Conservation (phyloP, 2,329 filamentous ascomycete genomes). For the Talaromyces sp. region DNA sequence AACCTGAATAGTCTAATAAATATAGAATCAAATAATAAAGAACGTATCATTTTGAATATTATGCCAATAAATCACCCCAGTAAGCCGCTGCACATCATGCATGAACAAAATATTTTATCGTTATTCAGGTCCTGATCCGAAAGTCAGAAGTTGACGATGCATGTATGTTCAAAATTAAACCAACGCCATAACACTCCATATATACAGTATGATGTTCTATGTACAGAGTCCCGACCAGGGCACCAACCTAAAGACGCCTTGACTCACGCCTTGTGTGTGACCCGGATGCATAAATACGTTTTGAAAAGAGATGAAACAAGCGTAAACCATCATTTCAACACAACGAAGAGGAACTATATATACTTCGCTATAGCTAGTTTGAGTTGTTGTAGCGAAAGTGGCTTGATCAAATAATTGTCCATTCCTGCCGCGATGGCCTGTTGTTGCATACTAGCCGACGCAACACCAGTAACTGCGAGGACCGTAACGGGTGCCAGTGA, state of each 20-base stretch:
- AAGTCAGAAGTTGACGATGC: not conserved
- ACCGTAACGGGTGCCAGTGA: constrained; percentile 24
- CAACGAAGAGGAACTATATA: not conserved
- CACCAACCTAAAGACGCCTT: not conserved
- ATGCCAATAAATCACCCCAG: too few relatives aligned
- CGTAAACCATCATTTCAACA: not conserved
- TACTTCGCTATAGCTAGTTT: constrained; percentile 21
- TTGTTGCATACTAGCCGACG: constrained; percentile 31
- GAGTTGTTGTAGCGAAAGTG: constrained; percentile 30
- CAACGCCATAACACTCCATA: not conserved
- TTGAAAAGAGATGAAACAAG: not conserved
- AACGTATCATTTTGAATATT: too few relatives aligned
- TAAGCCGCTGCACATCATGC: too few relatives aligned
- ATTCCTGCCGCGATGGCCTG: constrained; percentile 30
- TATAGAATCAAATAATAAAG: too few relatives aligned
- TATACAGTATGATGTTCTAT: not conserved
- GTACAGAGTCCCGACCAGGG: not conserved
- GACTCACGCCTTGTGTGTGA: not conserved
- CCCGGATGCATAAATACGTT: not conserved
- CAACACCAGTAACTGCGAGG: constrained; percentile 33
- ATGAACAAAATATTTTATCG: too few relatives aligned
- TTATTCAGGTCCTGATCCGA: too few relatives aligned
- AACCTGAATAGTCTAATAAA: too few relatives aligned
- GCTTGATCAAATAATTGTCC: constrained; percentile 33
- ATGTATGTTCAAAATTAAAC: not conserved